Base-by-base conservation (phyloP, 148 eudicot species). In the Dianthus caryophyllus region DNA sequence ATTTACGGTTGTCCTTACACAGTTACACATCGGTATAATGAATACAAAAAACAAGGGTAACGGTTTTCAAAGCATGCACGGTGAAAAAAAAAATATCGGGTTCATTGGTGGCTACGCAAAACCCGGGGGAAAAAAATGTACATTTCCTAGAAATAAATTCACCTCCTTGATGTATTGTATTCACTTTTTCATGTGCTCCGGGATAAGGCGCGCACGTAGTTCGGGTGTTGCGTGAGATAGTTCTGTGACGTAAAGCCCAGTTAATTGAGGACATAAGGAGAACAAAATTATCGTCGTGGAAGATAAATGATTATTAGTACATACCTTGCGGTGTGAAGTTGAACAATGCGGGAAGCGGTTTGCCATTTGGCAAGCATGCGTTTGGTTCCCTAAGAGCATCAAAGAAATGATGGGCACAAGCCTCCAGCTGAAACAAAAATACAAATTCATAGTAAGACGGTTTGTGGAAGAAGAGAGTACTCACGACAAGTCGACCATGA, bases 351-450 rank as follows among this genome's bases (percentile, higher is more conserved):
- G 99, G 99, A 46, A 94, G 69, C 8, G 88, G 84, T 29, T 76
- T 84, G 38, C 99, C 93, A 61, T 82, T 88, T 20, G 98, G 92
- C 73, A 94, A 80, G 78, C 85, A 61, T 20, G 84, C 83, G 61
- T 82, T 85, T 56, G 99, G 90, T 39, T 84, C 80, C 76, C 99
- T 83, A 54, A 94, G 64, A 69, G 78, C 88, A 71, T 94, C 86
- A 51, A 94, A 90, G 84, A 94, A 94, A 0, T 91, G 96, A 73
- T 94, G 99, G 18, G 99, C 90, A 74, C 99, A 94, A 21, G 97
- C 99, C 74, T 94, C 99, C 81, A 94, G 79, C 99, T 94, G 85
- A 67, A 21, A 26, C 24, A 24, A 70, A 18, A 33, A 33, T 8
- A 33, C 39, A 33, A 33, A 8, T 3, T 33, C 3, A 33, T 33